Evolutionary conservation across 768 basidiomycete species (phyloP).

Genomic region (Mycena olivaceomarginata): DNA sequence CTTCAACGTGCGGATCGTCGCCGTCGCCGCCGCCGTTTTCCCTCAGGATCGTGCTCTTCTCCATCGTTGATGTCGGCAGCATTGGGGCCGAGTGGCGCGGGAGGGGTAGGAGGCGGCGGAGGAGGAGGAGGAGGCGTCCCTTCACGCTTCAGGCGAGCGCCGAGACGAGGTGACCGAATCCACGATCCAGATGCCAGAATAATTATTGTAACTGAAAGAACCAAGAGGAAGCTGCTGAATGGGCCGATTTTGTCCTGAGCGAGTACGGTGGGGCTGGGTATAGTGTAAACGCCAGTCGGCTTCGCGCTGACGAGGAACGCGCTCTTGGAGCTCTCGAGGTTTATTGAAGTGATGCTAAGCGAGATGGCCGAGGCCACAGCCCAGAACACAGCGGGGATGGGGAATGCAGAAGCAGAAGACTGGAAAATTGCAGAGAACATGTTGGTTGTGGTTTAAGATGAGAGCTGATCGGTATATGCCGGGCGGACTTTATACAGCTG

Average conservation of each 20-base stretch:
- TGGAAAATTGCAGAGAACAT: neutral
- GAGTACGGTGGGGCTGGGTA: neutral
- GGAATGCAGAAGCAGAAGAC: neutral
- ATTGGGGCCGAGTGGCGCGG: neutral
- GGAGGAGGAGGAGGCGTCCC: neutral
- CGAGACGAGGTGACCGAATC: neutral
- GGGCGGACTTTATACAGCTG: neutral
- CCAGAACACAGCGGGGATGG: no score
- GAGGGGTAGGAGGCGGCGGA: slow-evolving; percentile 10
- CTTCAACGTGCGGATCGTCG: slow-evolving; percentile 8
- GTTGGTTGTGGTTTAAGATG: neutral
- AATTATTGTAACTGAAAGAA: neutral
- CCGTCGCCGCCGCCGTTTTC: neutral
- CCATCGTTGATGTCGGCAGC: neutral
- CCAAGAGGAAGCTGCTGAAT: neutral
- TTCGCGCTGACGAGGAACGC: neutral
- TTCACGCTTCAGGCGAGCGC: neutral
- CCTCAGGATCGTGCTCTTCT: neutral
- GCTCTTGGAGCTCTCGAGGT: neutral
- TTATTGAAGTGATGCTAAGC: neutral
- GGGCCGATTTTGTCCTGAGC: neutral
- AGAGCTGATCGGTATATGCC: neutral
- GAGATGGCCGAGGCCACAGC: neutral
- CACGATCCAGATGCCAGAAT: neutral
- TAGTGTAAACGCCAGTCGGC: neutral